These are phyloP conservation scores for Phytophthora chlamydospora DNA, from an alignment of 352 stramenopile species.

Conservation along the genomic window DNA sequence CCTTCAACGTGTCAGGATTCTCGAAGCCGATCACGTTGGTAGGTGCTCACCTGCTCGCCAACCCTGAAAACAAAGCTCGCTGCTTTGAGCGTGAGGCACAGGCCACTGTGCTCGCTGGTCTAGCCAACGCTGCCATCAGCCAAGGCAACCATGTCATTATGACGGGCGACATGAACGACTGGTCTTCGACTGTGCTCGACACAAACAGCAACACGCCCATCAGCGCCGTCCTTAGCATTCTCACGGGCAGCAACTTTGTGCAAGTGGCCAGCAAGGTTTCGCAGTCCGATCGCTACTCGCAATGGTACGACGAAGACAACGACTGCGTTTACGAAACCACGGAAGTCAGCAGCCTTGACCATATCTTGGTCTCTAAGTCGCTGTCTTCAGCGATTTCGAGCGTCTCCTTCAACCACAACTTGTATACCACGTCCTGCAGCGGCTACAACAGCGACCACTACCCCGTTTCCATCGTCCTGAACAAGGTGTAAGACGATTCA, in stretches of 20 bases:
- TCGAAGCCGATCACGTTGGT: conserved; percentile 72
- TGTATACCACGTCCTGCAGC: conserved; percentile 46
- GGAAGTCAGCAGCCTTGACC: conserved; percentile 59
- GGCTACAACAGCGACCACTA: conserved; percentile 56
- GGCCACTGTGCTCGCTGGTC: conserved; percentile 53
- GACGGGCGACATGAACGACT: conserved; percentile 78
- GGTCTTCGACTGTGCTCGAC: conserved; percentile 51
- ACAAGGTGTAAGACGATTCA: conserved; percentile 27
- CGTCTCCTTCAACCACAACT: conserved; percentile 43
- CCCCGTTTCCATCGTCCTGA: conserved; percentile 40
- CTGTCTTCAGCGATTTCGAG: conserved; percentile 37
- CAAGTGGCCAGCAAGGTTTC: conserved; percentile 47
- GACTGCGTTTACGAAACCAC: background rate
- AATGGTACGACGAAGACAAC: conserved; percentile 71
- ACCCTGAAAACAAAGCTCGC: conserved; percentile 56
- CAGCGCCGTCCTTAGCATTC: conserved; percentile 54
- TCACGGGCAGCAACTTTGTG: conserved; percentile 50
- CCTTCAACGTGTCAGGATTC: conserved; percentile 67
- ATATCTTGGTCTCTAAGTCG: conserved; percentile 52
- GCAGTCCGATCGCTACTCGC: conserved; percentile 54
- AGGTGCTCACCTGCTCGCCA: conserved; percentile 66
- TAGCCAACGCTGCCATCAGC: conserved; percentile 46
- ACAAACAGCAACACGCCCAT: conserved; percentile 69
- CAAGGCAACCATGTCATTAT: conserved; percentile 64
- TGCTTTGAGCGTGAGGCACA: conserved; percentile 72